Percentiles rank a stretch among this genome's conserved stretches.
Conservation (phyloP, 2,329 filamentous ascomycete genomes). For the Periconia sp. region DNA sequence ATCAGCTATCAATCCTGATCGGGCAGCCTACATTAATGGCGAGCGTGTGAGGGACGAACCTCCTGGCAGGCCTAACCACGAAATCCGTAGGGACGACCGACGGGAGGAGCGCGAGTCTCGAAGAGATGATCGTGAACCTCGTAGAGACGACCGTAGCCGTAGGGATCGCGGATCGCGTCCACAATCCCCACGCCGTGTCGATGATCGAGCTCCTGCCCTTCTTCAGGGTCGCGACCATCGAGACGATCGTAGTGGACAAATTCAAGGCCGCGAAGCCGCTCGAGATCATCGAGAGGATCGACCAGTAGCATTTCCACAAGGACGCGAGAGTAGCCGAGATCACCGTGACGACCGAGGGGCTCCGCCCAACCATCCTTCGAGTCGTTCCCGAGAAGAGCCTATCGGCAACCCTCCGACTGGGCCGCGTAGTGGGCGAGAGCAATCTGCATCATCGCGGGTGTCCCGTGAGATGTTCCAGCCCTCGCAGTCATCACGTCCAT, state of each 20-base stretch:
- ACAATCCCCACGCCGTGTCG: too few relatives aligned
- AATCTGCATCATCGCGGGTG: conserved; percentile 26
- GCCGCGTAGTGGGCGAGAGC: conserved; percentile 55
- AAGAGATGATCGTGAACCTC: neutral
- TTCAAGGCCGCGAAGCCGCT: too few relatives aligned
- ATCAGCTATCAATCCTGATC: conserved; percentile 49
- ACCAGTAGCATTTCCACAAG: neutral
- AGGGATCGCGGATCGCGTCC: conserved; percentile 4
- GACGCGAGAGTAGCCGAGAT: conserved; percentile 3
- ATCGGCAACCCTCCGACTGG: conserved; percentile 58
- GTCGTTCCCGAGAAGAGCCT: conserved; percentile 45
- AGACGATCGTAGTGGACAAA: too few relatives aligned
- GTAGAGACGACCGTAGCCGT: conserved; percentile 4
- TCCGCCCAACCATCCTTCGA: conserved; percentile 12
- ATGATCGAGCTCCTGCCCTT: too few relatives aligned
- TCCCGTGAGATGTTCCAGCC: conserved; percentile 50
- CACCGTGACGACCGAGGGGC: conserved; percentile 4
- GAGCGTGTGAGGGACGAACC: conserved; percentile 36
- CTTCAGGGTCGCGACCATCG: too few relatives aligned
- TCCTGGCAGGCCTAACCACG: conserved; percentile 13
- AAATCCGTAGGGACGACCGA: conserved; percentile 12
- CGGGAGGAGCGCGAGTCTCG: conserved; percentile 17
- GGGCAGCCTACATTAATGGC: conserved; percentile 49
- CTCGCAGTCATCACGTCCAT: conserved; percentile 37
- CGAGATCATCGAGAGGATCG: conserved; percentile 6